Evolutionary conservation across 768 basidiomycete species (phyloP), one percentile per base, ranked within the genome.

Genomic region (Collybia sordida): DNA sequence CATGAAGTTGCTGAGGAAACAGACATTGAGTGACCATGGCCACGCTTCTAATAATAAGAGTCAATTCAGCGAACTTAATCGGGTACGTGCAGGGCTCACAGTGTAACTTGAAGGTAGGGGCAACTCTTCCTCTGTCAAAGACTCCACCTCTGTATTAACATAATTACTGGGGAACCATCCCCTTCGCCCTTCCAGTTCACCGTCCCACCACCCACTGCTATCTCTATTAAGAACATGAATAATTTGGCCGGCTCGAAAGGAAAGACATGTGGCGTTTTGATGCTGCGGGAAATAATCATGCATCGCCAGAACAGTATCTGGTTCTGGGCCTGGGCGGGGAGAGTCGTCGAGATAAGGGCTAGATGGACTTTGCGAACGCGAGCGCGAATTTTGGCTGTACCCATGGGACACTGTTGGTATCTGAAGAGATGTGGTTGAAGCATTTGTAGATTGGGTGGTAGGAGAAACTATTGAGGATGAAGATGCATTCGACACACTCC

Each of bases 81-180:
- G 31, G 14, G 62, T 50, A 52, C 25, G 40, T 46, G 21, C 12
- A 36, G 37, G 34, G 60, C 71, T 61, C 50, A 85, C 74, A 55
- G 76, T 74, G 50, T 69, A 68, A 38, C 68, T 63, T 50, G 61
- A 31, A 31, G 31, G 31, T 3, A 31, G 64, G 45, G 79, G 67
- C 18, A 80, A 70, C 50, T 85, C 79, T 60, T 87, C 85, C 53
- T 71, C 81, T 4, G 75, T 77, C 51, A 86, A 61, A 34, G 81
- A 74, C 45, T 75, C 76, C 44, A 79, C 72, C 56, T 87, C 85
- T 14, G 79, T 71, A 56, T 84, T 86, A 55, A 92, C 90, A 70
- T 97, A 98, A 69, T 98, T 99, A 61, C 92, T 94, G 17, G 97
- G 97, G 69, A 98, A 98, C 97, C 97, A 99, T 11, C 97, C 97